phyloP scores from a whole-genome alignment of 2,329 filamentous ascomycete genomes.

The Fusarium armeniacum region DNA sequence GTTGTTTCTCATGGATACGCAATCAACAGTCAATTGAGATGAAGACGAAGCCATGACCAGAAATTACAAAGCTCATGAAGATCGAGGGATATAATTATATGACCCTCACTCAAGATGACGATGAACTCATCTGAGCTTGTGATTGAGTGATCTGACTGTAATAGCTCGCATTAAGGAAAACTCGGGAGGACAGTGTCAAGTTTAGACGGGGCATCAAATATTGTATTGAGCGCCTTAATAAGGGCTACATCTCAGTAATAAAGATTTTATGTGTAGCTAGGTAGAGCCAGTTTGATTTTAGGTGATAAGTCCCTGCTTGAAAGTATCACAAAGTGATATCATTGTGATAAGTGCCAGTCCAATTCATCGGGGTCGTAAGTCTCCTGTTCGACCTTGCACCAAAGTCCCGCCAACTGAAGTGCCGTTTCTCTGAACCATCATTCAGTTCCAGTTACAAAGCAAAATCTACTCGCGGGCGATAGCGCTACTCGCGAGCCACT shows the following conservation, averaged over 20 bases:
- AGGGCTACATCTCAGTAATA: no score
- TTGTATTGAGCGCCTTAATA: background rate
- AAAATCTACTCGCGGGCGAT: background rate
- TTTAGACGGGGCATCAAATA: background rate
- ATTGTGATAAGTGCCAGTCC: background rate
- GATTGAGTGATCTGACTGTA: background rate
- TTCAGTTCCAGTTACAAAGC: background rate
- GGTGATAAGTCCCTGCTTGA: background rate
- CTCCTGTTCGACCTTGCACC: background rate
- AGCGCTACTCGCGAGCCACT: slow-evolving; percentile 24
- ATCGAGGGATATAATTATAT: no score
- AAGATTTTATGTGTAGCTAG: background rate
- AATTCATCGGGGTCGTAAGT: background rate
- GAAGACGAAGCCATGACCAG: background rate
- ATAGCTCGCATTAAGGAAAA: no score
- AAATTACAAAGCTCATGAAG: background rate
- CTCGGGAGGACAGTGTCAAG: background rate
- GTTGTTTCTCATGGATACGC: background rate
- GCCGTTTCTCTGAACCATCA: background rate
- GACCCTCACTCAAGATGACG: background rate
- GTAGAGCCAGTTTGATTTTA: background rate
- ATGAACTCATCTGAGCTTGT: background rate
- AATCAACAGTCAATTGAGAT: background rate
- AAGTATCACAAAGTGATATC: background rate
- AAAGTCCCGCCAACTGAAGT: background rate